phyloP scores from a whole-genome alignment of 257 asterid species.

The Linaria vulgaris region DNA sequence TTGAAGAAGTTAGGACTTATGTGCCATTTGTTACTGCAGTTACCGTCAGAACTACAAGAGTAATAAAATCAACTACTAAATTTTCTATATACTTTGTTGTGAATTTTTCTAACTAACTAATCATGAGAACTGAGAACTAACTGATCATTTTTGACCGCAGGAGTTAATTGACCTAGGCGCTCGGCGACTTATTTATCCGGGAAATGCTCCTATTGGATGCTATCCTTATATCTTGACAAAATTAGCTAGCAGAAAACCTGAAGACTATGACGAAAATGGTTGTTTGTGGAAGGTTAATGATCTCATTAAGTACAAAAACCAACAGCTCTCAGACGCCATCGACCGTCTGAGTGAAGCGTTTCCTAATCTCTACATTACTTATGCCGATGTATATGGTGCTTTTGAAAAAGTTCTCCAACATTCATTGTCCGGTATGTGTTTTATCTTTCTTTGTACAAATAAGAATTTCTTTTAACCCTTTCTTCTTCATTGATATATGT shows the following conservation, averaged over 20 bases:
- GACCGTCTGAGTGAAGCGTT: neutral
- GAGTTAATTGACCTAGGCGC: conserved; percentile 28
- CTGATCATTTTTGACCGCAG: neutral
- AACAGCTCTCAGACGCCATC: conserved; percentile 1
- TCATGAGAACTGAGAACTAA: too few species aligned
- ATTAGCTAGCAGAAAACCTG: neutral
- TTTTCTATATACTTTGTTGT: too few species aligned
- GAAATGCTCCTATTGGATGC: conserved; percentile 21
- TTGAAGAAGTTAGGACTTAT: conserved; percentile 9
- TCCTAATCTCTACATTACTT: neutral
- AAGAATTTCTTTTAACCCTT: too few species aligned
- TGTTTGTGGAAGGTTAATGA: conserved; percentile 14
- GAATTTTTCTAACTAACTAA: too few species aligned
- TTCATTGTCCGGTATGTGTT: too few species aligned
- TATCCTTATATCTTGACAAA: conserved; percentile 4
- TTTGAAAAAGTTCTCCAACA: neutral
- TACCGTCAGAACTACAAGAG: conserved; percentile 17
- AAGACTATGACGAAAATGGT: conserved; percentile 12
- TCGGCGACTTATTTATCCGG: conserved; percentile 17
- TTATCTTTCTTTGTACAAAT: too few species aligned
- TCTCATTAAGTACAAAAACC: conserved; percentile 6
- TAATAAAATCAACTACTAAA: neutral
- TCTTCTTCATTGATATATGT: too few species aligned
- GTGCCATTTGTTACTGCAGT: conserved; percentile 22
- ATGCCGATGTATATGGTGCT: neutral